Conservation (phyloP, 768 basidiomycete species). For the Termitomyces bulborhizus region DNA sequence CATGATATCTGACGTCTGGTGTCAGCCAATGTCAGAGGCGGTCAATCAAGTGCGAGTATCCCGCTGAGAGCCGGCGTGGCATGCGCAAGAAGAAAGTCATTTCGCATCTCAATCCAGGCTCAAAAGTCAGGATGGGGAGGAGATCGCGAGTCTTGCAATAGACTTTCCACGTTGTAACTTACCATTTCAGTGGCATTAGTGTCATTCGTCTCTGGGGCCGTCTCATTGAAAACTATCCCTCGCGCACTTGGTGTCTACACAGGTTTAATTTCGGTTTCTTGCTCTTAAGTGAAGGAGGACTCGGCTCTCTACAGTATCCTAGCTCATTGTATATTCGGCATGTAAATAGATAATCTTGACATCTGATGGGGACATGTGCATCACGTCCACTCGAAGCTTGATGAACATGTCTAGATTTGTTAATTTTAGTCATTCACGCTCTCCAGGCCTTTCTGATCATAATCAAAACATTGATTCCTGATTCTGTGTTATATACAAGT, state of each 20-base stretch:
- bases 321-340: constrained; percentile 2
- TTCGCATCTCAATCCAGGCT: constrained; percentile 14
- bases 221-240: neutral
- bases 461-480: neutral
- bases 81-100: constrained; percentile 47
- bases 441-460: neutral
- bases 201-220: neutral
- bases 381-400: neutral
- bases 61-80: constrained; percentile 62
- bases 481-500: neutral
- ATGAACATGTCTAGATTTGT: neutral
- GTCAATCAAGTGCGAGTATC: constrained; percentile 66
- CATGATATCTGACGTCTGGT: constrained; percentile 11
- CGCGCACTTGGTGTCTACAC: neutral
- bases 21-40: constrained; percentile 69
- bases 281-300: neutral
- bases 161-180: neutral
- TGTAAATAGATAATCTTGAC: constrained; percentile 7
- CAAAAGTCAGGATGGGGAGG: constrained; percentile 18
- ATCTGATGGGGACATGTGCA: neutral
- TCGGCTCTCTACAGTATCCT: neutral
- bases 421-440: neutral
- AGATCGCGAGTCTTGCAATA: constrained; percentile 9
- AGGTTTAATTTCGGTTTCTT: neutral
- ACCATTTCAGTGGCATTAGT: neutral